phyloP scores from a whole-genome alignment of 2,329 filamentous ascomycete species.

The Microsporum ferrugineum region DNA sequence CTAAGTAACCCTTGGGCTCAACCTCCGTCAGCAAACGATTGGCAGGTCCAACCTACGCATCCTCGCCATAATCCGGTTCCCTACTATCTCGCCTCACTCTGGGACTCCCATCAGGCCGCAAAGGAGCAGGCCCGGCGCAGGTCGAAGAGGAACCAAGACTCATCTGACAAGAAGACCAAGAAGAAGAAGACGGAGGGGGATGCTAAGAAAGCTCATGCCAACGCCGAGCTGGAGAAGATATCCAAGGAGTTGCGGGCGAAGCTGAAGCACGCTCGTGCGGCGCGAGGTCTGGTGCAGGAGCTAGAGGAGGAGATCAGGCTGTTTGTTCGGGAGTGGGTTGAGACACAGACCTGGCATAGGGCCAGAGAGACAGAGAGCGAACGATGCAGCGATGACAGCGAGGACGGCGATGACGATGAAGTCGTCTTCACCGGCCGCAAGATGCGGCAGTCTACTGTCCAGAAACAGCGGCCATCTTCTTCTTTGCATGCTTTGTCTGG shows the following conservation, averaged over 20 bases:
- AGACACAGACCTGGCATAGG: constrained; percentile 38
- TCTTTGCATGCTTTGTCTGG: constrained; percentile 22
- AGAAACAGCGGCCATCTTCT: constrained; percentile 15
- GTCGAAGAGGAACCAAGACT: constrained; percentile 13
- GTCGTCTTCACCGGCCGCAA: constrained; percentile 77
- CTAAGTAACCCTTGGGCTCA: constrained; percentile 76
- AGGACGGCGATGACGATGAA: constrained; percentile 58
- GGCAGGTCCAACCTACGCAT: constrained; percentile 71
- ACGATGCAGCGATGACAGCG: constrained; percentile 9
- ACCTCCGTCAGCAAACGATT: constrained; percentile 71
- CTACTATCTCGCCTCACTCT: constrained; percentile 78
- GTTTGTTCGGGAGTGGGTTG: constrained; percentile 56
- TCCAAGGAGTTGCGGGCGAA: constrained; percentile 69
- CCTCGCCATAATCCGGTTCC: constrained; percentile 61
- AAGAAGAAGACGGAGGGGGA: constrained; percentile 12
- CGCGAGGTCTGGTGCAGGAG: constrained; percentile 67
- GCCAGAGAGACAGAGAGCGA: constrained; percentile 16
- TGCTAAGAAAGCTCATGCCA: constrained; percentile 28
- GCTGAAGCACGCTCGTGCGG: constrained; percentile 67
- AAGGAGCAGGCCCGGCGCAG: constrained; percentile 28
- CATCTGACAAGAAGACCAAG: constrained; percentile 25
- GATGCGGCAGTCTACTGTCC: constrained; percentile 39
- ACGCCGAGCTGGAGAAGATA: constrained; percentile 40
- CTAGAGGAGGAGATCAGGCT: constrained; percentile 73
- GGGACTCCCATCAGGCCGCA: constrained; percentile 52